A percentile compares a stretch with the other conserved stretches of the same genome.
Conservation (phyloP, 768 basidiomycete genomes). For the Gloeophyllum trabeum region DNA sequence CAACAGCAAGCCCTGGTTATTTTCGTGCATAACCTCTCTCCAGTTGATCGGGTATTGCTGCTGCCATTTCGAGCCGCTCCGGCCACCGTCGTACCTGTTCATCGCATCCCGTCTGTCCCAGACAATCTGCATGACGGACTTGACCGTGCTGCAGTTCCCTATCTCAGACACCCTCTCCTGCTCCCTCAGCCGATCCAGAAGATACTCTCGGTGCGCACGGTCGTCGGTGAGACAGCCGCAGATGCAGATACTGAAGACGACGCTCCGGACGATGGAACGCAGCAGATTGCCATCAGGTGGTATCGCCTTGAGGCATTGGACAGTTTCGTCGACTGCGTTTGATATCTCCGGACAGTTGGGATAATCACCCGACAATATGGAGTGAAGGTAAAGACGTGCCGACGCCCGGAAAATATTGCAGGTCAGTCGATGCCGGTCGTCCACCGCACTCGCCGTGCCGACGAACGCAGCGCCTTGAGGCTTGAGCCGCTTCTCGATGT, state of each 20-base stretch:
- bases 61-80: too few relatives aligned
- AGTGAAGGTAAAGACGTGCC: constrained; percentile 63
- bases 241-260: constrained; percentile 70
- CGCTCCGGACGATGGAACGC: constrained; percentile 58
- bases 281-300: constrained; percentile 21
- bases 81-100: too few relatives aligned
- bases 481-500: constrained; percentile 34
- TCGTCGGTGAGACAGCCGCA: constrained; percentile 60
- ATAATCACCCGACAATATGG: constrained; percentile 64
- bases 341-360: constrained; percentile 57
- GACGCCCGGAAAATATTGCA: constrained; percentile 57
- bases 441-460: background rate
- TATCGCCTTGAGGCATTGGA: constrained; percentile 31
- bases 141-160: constrained; percentile 56
- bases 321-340: constrained; percentile 39
- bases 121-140: constrained; percentile 39
- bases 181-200: constrained; percentile 35
- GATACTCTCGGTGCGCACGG: constrained; percentile 24
- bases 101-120: constrained; percentile 35
- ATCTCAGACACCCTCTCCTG: constrained; percentile 36
- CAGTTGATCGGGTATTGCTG: too few relatives aligned
- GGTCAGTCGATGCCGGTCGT: constrained; percentile 22
- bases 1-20: constrained; percentile 31
- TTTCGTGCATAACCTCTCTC: constrained; percentile 41
- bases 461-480: constrained; percentile 24